These are phyloP conservation scores for Tuber melanosporum DNA, from an alignment of 495 filamentous ascomycete species.

Conservation along the genomic window DNA sequence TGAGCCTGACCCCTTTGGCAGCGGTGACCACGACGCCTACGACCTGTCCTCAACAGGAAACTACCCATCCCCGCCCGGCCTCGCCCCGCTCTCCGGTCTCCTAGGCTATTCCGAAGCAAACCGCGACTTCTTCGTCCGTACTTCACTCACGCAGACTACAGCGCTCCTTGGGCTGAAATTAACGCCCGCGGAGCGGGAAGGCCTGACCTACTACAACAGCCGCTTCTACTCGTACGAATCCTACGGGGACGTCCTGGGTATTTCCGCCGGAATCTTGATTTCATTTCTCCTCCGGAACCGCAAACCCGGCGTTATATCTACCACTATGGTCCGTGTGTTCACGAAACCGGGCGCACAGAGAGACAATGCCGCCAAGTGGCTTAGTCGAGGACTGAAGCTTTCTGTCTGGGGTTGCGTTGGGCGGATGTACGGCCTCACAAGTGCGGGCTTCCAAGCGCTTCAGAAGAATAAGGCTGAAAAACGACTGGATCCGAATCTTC, in stretches of 20 bases:
- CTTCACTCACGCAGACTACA: slow-evolving; percentile 12
- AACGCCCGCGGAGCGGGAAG: slow-evolving; percentile 15
- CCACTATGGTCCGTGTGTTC: slow-evolving; percentile 8
- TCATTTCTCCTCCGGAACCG: slow-evolving; percentile 14
- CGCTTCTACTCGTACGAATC: slow-evolving; percentile 37
- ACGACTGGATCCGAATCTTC: slow-evolving; percentile 21
- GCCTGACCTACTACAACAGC: slow-evolving; percentile 29
- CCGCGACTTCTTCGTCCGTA: slow-evolving; percentile 13
- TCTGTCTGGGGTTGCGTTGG: slow-evolving; percentile 10
- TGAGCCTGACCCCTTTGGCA: not conserved
- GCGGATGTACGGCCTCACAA: slow-evolving; percentile 26
- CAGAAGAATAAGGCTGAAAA: slow-evolving; percentile 20
- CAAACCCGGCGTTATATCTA: slow-evolving; percentile 15
- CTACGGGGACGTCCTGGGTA: slow-evolving; percentile 25
- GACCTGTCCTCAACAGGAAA: not conserved
- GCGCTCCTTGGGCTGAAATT: slow-evolving; percentile 23
- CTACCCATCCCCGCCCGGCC: slow-evolving; percentile 16
- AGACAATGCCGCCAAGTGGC: not conserved
- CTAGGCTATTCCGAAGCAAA: slow-evolving; percentile 21
- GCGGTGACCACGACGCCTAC: not conserved
- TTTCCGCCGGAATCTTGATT: slow-evolving; percentile 10
- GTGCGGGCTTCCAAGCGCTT: slow-evolving; percentile 26
- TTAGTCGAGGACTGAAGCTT: slow-evolving; percentile 5
- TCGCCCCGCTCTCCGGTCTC: slow-evolving; percentile 24
- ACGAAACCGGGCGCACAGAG: not conserved